A percentile compares a stretch with the other conserved stretches of the same genome.
phyloP scores from a whole-genome alignment of 1,284 basidiomycete genomes.

The Trichosporon sp. region DNA sequence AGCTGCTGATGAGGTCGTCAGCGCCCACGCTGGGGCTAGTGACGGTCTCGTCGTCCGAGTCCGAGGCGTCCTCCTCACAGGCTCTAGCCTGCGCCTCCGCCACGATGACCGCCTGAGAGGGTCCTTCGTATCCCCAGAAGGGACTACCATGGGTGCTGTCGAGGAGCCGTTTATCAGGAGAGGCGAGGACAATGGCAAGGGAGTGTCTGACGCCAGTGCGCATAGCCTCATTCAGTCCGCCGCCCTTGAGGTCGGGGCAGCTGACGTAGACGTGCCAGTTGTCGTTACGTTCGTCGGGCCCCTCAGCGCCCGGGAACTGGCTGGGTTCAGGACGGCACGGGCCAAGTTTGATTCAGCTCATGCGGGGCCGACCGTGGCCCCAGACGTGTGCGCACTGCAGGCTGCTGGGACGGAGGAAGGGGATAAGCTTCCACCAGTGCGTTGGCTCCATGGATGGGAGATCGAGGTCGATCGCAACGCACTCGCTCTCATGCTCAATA shows the following conservation, averaged over 20 bases:
- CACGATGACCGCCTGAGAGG: not conserved
- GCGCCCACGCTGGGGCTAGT: not conserved
- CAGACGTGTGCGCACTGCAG: not conserved
- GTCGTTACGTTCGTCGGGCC: not conserved
- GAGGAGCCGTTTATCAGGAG: not conserved
- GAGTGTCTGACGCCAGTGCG: not conserved
- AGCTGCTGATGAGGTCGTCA: not conserved
- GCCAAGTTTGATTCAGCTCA: not conserved
- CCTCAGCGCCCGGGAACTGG: not conserved
- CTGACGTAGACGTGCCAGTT: not conserved
- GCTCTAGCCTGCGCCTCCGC: not conserved
- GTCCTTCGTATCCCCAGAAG: not conserved
- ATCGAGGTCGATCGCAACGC: not conserved
- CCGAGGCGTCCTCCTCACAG: not conserved
- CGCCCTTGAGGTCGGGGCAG: not conserved
- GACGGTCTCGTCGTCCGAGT: not conserved
- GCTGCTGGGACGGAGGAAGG: not conserved
- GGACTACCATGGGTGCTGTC: not conserved
- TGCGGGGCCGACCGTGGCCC: not conserved
- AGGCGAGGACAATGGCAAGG: not conserved
- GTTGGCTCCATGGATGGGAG: not conserved
- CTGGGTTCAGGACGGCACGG: not conserved
- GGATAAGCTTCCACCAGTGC: conserved; percentile 9
- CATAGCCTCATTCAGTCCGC: not conserved
- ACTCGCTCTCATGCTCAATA: not conserved